Evolutionary conservation across 805 yeast species (phyloP), one percentile per base, ranked within the genome.

Genomic region (Debaryomyces tyrocola): DNA sequence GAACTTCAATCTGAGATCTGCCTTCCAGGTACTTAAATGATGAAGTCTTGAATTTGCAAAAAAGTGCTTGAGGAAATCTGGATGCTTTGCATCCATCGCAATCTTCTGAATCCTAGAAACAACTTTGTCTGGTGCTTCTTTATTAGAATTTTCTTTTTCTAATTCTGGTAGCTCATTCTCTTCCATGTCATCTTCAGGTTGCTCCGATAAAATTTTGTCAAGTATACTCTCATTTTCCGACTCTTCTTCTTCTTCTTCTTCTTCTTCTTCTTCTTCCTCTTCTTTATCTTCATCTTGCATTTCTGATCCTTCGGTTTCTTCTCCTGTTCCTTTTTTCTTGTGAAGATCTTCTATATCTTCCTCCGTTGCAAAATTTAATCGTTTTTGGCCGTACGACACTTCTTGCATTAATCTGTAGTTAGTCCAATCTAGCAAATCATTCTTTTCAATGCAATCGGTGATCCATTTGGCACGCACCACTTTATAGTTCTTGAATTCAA

Each of bases 391-490:
- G 60, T 73, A 79, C 7, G 77, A 84, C 24, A 73, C 62, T 33
- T 74, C 74, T 5, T 73, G 66, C 20, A 87, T 69, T 39, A 79
- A 67, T 27, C 76, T 48, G 58, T 79, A 92, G 12, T 79, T 76
- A n/a, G 73, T 73, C 97, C 97, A 91, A 37, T 83, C 82, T 11
- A 84, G 62, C 9, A 83, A 49, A 45, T 57, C 67, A 0, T 75
- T 70, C 5, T 60, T 55, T 3, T 72, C 69, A 5, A 90, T 70
- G 44, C 87, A 77, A 17, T 90, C 87, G 0, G 76, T 70, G 2
- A 94, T 75, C 98, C 98, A 92, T 28, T 76, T 75, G 0, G 97
- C 96, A 48, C 64, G 77, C 1, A 90, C 95, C 2, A 94, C 96
- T 53, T 80, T 83, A 61, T 78, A 85, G 50, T 84, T 79, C 31